Percentiles rank a stretch among this genome's conserved stretches.
phyloP scores from a whole-genome alignment of 148 eudicot species.

The Amaranthus palmeri region DNA sequence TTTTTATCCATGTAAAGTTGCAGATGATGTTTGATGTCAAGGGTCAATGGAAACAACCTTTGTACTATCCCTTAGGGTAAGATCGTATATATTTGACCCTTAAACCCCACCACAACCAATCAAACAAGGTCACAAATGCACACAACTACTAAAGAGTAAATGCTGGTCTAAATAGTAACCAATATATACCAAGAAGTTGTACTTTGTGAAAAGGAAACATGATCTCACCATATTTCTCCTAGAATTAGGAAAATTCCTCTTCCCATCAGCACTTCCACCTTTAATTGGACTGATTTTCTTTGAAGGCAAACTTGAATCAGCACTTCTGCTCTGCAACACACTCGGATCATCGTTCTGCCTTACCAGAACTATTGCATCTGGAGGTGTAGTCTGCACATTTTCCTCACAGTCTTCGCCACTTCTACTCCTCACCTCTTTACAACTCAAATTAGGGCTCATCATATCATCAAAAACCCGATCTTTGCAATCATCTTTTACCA shows the following conservation, averaged over 20 bases:
- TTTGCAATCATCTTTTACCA: neutral
- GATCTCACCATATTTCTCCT: slow-evolving; percentile 27
- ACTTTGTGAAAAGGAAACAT: neutral
- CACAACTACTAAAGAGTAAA: neutral
- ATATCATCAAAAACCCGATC: slow-evolving; percentile 7
- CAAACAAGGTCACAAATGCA: neutral
- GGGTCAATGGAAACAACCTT: too few species aligned
- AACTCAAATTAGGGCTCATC: slow-evolving; percentile 20
- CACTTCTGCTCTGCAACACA: slow-evolving; percentile 6
- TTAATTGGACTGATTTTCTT: slow-evolving; percentile 22
- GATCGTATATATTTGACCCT: too few species aligned
- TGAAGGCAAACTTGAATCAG: slow-evolving; percentile 12
- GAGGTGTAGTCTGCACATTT: slow-evolving; percentile 47
- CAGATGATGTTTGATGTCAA: too few species aligned
- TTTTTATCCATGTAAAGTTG: too few species aligned
- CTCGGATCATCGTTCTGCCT: slow-evolving; percentile 7
- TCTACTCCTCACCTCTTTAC: neutral
- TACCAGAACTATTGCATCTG: slow-evolving; percentile 29
- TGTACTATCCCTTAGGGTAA: too few species aligned
- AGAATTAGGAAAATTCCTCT: slow-evolving; percentile 10
- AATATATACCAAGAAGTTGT: neutral
- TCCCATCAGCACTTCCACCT: slow-evolving; percentile 6
- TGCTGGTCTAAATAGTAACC: neutral
- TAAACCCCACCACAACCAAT: neutral
- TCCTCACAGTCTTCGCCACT: slow-evolving; percentile 20